Conservation (phyloP, 805 yeast genomes). For the Myxozyma mucilagina region DNA sequence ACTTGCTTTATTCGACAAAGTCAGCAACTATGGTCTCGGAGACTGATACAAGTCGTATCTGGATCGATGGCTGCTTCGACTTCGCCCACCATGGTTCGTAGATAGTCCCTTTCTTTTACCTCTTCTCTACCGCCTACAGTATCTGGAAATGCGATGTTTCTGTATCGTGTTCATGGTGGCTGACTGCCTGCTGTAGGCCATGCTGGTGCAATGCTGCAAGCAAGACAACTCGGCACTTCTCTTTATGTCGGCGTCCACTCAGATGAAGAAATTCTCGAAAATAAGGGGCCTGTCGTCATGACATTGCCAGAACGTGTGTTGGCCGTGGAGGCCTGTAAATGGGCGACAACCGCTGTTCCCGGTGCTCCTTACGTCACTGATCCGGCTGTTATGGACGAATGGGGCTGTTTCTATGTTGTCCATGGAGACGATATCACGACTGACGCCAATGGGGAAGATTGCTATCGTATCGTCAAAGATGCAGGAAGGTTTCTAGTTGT, state of each 20-base stretch:
- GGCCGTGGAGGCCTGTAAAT: slow-evolving; percentile 89
- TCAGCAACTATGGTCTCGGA: no score
- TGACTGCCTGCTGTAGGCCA: slow-evolving; percentile 56
- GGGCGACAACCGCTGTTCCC: slow-evolving; percentile 73
- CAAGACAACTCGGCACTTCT: slow-evolving; percentile 75
- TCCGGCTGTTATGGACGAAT: slow-evolving; percentile 71
- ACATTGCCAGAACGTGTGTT: slow-evolving; percentile 66
- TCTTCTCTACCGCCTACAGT: neutral
- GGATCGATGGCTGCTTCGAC: slow-evolving; percentile 99
- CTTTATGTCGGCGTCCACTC: slow-evolving; percentile 87
- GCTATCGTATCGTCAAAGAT: slow-evolving; percentile 81
- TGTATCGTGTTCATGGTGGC: no score
- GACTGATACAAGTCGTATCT: slow-evolving; percentile 51
- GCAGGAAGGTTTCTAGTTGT: slow-evolving; percentile 87
- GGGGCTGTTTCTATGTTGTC: slow-evolving; percentile 84
- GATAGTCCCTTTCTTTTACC: neutral
- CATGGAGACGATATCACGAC: slow-evolving; percentile 98
- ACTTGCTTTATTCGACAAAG: neutral
- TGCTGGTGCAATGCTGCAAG: slow-evolving; percentile 95
- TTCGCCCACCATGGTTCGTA: slow-evolving; percentile 88
- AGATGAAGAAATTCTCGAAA: slow-evolving; percentile 76
- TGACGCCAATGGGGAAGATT: slow-evolving; percentile 92
- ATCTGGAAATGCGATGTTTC: neutral
- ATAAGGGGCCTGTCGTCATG: slow-evolving; percentile 97
- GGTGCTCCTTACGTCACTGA: slow-evolving; percentile 93